These are phyloP conservation scores for Suaeda aralocaspica DNA, from an alignment of 148 eudicot species.

Conservation along the genomic window DNA sequence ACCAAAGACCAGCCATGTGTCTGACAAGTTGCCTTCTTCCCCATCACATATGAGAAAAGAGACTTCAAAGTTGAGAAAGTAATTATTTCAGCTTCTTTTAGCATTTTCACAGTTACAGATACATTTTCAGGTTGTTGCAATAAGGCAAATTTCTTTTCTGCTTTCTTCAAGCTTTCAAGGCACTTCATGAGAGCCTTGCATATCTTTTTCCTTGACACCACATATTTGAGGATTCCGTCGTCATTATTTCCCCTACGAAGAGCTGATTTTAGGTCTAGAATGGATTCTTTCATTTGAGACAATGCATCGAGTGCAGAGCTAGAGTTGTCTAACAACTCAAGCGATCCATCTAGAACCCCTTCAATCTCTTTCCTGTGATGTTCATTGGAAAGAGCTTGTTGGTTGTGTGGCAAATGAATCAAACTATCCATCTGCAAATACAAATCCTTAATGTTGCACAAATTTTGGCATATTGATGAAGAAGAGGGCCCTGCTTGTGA, in stretches of 20 bases:
- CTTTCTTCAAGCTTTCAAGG: slow-evolving; percentile 28
- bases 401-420: slow-evolving; percentile 13
- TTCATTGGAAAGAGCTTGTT: not conserved
- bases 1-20: slow-evolving; percentile 37
- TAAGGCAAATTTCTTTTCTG: not conserved
- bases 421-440: slow-evolving; percentile 28
- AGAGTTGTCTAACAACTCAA: slow-evolving; percentile 32
- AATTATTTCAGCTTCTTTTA: slow-evolving; percentile 30
- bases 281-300: slow-evolving; percentile 22
- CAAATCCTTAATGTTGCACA: slow-evolving; percentile 22
- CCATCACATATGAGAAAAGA: slow-evolving; percentile 22
- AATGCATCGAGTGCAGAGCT: slow-evolving; percentile 18
- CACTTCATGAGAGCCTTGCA: slow-evolving; percentile 30
- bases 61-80: slow-evolving; percentile 29
- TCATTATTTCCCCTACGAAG: slow-evolving; percentile 29
- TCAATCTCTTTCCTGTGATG: not conserved
- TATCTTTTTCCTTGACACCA: slow-evolving; percentile 35
- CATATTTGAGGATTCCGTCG: slow-evolving; percentile 19
- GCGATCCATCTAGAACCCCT: slow-evolving; percentile 29
- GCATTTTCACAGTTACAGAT: slow-evolving; percentile 8
- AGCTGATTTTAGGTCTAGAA: slow-evolving; percentile 40
- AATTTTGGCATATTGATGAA: slow-evolving; percentile 24
- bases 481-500: slow-evolving; percentile 21
- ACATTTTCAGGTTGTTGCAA: not conserved
- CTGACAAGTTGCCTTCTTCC: slow-evolving; percentile 18